Base-by-base conservation (phyloP, 805 yeast species). In the Phaffomyces thermotolerans region DNA sequence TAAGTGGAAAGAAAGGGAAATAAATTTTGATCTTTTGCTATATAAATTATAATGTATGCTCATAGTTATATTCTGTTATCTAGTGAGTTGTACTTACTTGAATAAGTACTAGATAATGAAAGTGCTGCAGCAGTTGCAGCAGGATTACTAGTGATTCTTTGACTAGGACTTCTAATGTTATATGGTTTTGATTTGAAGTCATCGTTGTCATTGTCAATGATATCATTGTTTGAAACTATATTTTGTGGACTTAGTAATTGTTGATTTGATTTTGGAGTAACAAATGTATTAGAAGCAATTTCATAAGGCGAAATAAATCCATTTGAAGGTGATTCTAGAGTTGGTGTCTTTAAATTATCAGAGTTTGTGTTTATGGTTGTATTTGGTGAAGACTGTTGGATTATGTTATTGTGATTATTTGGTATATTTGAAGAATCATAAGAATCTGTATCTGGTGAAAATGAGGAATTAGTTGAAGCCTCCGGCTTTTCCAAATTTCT, bases 281-380 rank as follows among this genome's bases (percentile, higher is more conserved):
- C 32, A 40, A 73, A 56, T 27, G 76, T 54, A 1, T 85, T 86
- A 0, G 84, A 75, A 0, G 86, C 84, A 46, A 81, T 60, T 37
- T 81, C 65, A 51, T 79, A 83, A 2, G 89, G 88, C 7, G 88
- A 80, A 0, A 81, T 73, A 57, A 82, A 75, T 0, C 87, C 87
- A 32, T 53, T 43, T 32, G 64, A 54, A 6, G 57, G 58, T 4
- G 41, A 40, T 8, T 41, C 43, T 6, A 50, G n/a, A 7, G 52
- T 55, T 12, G 56, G 51, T 3, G 60, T 59, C 1, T 58, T 54
- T 18, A 60, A 44, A 30, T 27, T 27, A 27, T 66, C 70, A 2
- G 72, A 20, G 22, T 20, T 68, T 1, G 75, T 67, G 18, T 63
- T 53, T 2, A 76, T 73, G 4, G 69, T 62, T 5, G 60, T 53